Conservation (phyloP, 23 red algal species). For the Gracilariopsis chorda region DNA sequence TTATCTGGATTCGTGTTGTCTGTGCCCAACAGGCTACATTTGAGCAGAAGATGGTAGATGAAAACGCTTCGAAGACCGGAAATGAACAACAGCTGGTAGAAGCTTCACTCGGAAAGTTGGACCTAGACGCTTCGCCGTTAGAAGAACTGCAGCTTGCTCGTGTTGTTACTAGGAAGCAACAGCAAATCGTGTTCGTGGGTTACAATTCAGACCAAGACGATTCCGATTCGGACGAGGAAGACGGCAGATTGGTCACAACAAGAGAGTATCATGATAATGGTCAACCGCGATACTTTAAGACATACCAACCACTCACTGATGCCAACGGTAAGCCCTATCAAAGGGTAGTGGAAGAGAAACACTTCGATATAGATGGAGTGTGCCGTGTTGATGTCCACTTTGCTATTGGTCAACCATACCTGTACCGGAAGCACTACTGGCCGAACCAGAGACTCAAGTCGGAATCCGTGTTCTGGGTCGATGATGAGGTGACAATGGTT, state of each 20-base stretch:
- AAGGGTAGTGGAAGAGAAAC: conserved; percentile 93
- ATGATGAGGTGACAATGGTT: conserved; percentile 83
- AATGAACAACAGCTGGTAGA: conserved; percentile 37
- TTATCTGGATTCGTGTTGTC: too few relatives aligned
- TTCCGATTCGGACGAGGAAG: conserved; percentile 85
- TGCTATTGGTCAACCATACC: conserved; percentile 85
- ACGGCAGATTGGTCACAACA: conserved; percentile 65
- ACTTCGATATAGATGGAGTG: conserved; percentile 85
- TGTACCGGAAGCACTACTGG: conserved; percentile 93
- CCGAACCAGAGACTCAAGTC: conserved; percentile 89
- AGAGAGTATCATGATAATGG: conserved; percentile 89
- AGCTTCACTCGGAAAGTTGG: conserved; percentile 37
- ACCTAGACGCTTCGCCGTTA: conserved; percentile 49
- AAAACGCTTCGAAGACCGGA: not conserved
- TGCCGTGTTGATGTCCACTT: conserved; percentile 94
- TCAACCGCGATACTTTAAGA: conserved; percentile 45
- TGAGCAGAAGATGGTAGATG: not conserved
- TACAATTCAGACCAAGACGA: conserved; percentile 89
- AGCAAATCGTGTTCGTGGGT: conserved; percentile 55
- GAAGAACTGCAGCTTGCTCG: conserved; percentile 90
- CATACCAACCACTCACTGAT: conserved; percentile 47
- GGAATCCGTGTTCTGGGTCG: conserved; percentile 89
- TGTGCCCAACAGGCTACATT: too few relatives aligned
- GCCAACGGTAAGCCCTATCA: conserved; percentile 45
- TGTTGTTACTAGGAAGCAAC: conserved; percentile 72